Conservation (phyloP, 805 yeast genomes). For the Naumovozyma baii region DNA sequence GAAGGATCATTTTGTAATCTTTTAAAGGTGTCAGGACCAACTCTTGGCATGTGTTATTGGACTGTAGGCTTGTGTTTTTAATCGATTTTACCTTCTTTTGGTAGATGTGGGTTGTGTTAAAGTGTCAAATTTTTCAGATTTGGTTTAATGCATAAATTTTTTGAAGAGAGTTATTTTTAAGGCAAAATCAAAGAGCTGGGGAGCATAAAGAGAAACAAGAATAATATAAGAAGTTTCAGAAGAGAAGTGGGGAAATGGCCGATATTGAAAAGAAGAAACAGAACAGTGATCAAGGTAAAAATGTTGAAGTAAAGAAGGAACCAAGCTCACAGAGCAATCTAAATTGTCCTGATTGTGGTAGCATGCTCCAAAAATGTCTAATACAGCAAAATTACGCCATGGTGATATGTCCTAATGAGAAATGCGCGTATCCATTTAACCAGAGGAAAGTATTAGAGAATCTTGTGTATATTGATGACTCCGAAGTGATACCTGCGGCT, state of each 20-base stretch:
- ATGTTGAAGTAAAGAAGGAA: background rate
- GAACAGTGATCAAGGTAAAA: too few relatives aligned
- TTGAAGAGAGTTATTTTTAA: too few relatives aligned
- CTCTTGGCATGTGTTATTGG: constrained; percentile 34
- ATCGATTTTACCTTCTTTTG: too few relatives aligned
- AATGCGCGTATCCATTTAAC: constrained; percentile 26
- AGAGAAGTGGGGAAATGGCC: too few relatives aligned
- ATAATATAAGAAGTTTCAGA: too few relatives aligned
- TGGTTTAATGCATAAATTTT: too few relatives aligned
- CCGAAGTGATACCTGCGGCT: constrained; percentile 23
- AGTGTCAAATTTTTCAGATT: too few relatives aligned
- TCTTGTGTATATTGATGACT: constrained; percentile 22
- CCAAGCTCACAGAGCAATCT: background rate
- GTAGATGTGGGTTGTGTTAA: too few relatives aligned
- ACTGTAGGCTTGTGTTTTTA: too few relatives aligned
- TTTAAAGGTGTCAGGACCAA: constrained; percentile 54
- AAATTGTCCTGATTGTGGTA: constrained; percentile 23
- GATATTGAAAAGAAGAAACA: too few relatives aligned
- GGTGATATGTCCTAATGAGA: constrained; percentile 21
- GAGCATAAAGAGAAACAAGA: too few relatives aligned
- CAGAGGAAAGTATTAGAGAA: constrained; percentile 15
- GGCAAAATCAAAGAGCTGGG: too few relatives aligned
- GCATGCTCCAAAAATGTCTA: constrained; percentile 20
- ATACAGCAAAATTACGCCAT: constrained; percentile 29
- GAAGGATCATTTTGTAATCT: constrained; percentile 60